Percentiles rank a stretch among this genome's conserved stretches.
Conservation (phyloP, 768 basidiomycete species). For the Mycena haematopus region DNA sequence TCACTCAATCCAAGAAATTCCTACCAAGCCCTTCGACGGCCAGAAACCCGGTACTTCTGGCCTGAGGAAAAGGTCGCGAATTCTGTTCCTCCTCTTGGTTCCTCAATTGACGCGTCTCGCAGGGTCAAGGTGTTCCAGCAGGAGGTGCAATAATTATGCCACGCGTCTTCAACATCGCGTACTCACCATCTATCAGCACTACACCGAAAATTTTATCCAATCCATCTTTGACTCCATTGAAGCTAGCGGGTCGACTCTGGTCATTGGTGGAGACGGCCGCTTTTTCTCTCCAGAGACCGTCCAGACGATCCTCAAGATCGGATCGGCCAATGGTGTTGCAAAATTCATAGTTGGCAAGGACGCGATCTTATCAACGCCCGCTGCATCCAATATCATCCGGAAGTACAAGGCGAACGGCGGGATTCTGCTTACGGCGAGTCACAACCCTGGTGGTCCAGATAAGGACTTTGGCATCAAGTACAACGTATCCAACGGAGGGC, state of each 20-base stretch:
- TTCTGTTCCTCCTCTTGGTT: conserved; percentile 18
- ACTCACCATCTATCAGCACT: conserved; percentile 66
- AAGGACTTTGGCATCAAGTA: conserved; percentile 99
- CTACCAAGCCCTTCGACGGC: conserved; percentile 88
- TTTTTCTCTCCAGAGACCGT: conserved; percentile 87
- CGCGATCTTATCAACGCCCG: conserved; percentile 94
- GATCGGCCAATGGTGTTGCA: conserved; percentile 90
- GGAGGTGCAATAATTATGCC: conserved; percentile 59
- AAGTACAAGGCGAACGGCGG: conserved; percentile 97
- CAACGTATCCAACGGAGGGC: conserved; percentile 97
- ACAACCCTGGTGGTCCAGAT: conserved; percentile 98
- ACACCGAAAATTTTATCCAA: conserved; percentile 99
- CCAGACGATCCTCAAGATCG: conserved; percentile 92
- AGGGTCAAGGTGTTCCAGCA: conserved; percentile 99
- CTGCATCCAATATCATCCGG: conserved; percentile 94
- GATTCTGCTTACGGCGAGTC: conserved; percentile 94
- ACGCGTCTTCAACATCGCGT: conserved; percentile 11
- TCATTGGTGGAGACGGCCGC: conserved; percentile 97
- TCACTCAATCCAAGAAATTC: conserved; percentile 65
- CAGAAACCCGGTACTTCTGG: conserved; percentile 99
- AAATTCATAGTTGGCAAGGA: conserved; percentile 94
- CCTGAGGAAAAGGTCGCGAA: conserved; percentile 83
- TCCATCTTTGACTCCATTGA: conserved; percentile 92
- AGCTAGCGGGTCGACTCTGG: conserved; percentile 79
- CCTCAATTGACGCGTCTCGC: conserved; percentile 24